Base-by-base conservation (phyloP, 805 yeast species). In the Nakazawaea wickerhamii region DNA sequence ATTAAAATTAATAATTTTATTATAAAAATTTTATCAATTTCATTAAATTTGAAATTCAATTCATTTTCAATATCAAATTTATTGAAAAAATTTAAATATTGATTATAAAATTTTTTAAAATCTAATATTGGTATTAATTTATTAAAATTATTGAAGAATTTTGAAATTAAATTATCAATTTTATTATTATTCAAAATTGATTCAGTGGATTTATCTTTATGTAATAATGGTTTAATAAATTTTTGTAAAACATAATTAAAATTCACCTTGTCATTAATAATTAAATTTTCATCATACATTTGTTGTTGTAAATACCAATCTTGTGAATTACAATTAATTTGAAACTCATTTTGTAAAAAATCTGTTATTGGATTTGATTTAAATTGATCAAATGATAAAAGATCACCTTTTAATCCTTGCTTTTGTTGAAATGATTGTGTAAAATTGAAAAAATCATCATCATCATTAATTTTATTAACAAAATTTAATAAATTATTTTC, bases 101-200 rank as follows among this genome's bases (percentile, higher is more conserved):
- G 68, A 50, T 68, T 70, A 69, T 75, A 75, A 48, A 76, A 75
- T 28, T 65, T 58, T 36, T 69, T 72, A 49, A 71, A 75, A 50
- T 75, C 81, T 47, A 76, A 67, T 7, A 76, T 70, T 4, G 81
- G 81, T 20, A 76, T 66, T 45, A 76, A 65, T 18, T 70, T 67
- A 57, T 76, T 76, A 54, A 71, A 72, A 53, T 73, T 70, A 46
- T 73, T 60, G 51, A 76, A 76, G 53, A 64, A 76, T 31, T 73
- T 66, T 51, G 63, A 60, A 18, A 76, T 65, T 41, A 73, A 67
- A 46, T 65, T 66, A 50, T 76, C 82, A 22, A 63, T 47, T 42
- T 59, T 61, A 37, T 52, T 58, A 22, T 35, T 37, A 31, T 40
- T 37, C 11, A 40, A 28, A 15, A 40, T 18, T 13, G 40, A 36